Evolutionary conservation across 139 green algal genomes (phyloP).

Genomic region (Gonium pectorale): DNA sequence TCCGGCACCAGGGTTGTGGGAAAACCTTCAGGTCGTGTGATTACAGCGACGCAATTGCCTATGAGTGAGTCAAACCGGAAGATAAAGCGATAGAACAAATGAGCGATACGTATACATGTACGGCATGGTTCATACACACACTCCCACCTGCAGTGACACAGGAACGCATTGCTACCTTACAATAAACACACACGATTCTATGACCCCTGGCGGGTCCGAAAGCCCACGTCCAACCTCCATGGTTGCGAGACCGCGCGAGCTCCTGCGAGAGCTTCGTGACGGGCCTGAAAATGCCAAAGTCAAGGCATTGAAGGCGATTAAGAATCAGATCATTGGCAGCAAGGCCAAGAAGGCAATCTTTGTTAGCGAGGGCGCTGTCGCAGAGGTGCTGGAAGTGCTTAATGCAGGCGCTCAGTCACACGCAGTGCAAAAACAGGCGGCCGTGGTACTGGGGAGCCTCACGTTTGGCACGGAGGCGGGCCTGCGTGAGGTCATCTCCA

Average conservation of each 20-base stretch:
- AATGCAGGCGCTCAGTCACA: neutral
- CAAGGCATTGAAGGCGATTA: conserved; percentile 17
- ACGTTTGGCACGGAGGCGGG: neutral
- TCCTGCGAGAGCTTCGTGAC: neutral
- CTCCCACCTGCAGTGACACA: no score
- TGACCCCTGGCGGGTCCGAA: neutral
- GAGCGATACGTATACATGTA: no score
- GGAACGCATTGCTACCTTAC: conserved; percentile 1
- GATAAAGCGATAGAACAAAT: no score
- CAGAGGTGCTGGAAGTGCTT: conserved; percentile 1
- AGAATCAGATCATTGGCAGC: conserved; percentile 35
- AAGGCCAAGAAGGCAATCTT: conserved; percentile 37
- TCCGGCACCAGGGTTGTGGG: no score
- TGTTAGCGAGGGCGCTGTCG: conserved; percentile 20
- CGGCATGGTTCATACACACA: no score
- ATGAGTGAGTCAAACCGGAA: no score
- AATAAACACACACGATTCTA: no score
- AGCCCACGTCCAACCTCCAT: neutral
- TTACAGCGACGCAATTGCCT: no score
- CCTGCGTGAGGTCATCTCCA: neutral
- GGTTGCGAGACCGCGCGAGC: conserved; percentile 34
- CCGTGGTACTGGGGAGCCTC: conserved; percentile 22
- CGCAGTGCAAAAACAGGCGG: conserved; percentile 22
- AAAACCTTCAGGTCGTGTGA: no score
- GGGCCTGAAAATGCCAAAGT: neutral